Base-by-base conservation (phyloP, 2,329 filamentous ascomycete genomes). In the Chaetomium olivaceum region DNA sequence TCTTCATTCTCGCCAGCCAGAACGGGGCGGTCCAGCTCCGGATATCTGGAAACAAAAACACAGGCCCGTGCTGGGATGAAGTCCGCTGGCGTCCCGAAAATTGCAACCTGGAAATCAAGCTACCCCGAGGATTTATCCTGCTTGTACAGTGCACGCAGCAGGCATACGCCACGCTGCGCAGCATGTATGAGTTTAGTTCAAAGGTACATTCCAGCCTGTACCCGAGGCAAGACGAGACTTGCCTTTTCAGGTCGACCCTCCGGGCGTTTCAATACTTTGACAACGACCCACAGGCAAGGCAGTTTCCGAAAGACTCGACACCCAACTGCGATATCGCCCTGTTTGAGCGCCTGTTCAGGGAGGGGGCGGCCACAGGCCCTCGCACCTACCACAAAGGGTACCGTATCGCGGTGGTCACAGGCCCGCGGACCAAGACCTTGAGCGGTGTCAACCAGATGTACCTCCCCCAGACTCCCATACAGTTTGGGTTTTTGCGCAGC, bases 251-350 rank as follows among this genome's bases (percentile, higher is more conserved):
- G 71, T 84, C 86, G 8, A 88, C 85, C 1, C 79, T 97, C 9
- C 86, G 87, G 54, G 85, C 89, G 29, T 92, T 96, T 69, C 91
- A 94, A 72, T 95, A 94, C 74, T 89, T 92, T 73, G 92, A 96
- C 73, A 83, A 88, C 1, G 85, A 87, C 70, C 81, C 87, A n/a
- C 83, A 90, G 65, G 83, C 89, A 16, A 84, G 87, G 65, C 83
- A 85, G 1, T 97, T 97, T 74, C 91, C 92, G 5, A 84, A 88
- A 56, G 92, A 96, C 27, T 83, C 89, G 6, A 83, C 93, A 5
- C 82, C 86, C 46, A 83, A 86, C 51, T 96, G 92, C 75, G 88
- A 89, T 50, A 78, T 95, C 31, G 85, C 87, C 8, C 75, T 97
- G 3, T 96, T 94, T 73, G 91, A 96, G 74, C 89, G 85, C 70